Percentiles rank a stretch among this genome's conserved stretches.
Evolutionary conservation across 495 filamentous ascomycete genomes (phyloP).

Genomic region (Tetracladium setigerum): DNA sequence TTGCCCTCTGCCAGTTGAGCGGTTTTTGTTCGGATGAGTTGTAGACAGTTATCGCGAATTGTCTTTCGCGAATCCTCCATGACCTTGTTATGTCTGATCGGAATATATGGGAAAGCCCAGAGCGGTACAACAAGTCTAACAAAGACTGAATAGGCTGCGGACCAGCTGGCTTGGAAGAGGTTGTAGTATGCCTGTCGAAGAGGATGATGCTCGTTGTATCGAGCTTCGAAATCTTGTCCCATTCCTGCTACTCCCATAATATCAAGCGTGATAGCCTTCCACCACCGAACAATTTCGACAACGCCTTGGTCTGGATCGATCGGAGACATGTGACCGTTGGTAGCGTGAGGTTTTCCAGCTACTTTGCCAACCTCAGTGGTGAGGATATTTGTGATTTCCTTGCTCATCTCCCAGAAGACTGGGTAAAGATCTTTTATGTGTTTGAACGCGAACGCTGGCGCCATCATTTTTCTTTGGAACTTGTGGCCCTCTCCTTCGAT

Average conservation of each 20-base stretch:
- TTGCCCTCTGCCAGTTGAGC: conserved; percentile 44
- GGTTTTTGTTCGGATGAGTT: conserved; percentile 63
- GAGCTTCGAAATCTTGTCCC: conserved; percentile 67
- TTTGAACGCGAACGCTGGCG: conserved; percentile 77
- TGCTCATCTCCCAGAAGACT: conserved; percentile 57
- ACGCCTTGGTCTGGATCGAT: conserved; percentile 37
- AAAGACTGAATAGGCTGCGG: conserved; percentile 32
- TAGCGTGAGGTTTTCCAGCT: conserved; percentile 28
- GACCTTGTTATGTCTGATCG: conserved; percentile 58
- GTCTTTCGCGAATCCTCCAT: conserved; percentile 42
- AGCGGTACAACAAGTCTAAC: conserved; percentile 36
- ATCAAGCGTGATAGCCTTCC: conserved; percentile 68
- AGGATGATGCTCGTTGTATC: conserved; percentile 54
- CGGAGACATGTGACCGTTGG: conserved; percentile 23
- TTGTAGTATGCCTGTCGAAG: conserved; percentile 60
- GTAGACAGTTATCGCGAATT: conserved; percentile 55
- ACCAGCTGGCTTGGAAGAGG: conserved; percentile 39
- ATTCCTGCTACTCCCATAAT: conserved; percentile 80
- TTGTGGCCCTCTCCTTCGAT: conserved; percentile 83
- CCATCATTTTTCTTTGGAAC: conserved; percentile 66
- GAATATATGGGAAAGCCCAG: conserved; percentile 43
- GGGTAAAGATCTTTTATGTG: conserved; percentile 84
- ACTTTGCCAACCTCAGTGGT: conserved; percentile 9
- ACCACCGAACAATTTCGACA: conserved; percentile 63
- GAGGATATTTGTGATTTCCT: conserved; percentile 7